Base-by-base conservation (phyloP, 495 filamentous ascomycete species). In the Penicillium samsonianum region DNA sequence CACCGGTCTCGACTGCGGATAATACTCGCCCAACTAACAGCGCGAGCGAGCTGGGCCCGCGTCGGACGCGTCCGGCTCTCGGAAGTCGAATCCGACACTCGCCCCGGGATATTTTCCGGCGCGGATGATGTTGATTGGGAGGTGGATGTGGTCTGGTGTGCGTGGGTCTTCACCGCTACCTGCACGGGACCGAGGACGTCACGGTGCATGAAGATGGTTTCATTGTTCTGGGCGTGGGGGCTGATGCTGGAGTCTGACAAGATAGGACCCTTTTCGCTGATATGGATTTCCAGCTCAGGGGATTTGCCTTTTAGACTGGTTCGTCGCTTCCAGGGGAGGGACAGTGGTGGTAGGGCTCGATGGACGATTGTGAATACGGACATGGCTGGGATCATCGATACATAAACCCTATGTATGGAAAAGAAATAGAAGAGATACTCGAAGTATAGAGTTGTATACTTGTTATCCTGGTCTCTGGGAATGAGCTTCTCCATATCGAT, bases 1-100 rank as follows among this genome's bases (percentile, higher is more conserved):
- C 74, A 77, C 22, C 70, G 70, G 40, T 57, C 64, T 41, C 53
- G 58, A 48, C 63, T 70, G 19, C 67, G 63, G 31, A 75, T 61
- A 43, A 72, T 63, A 61, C 62, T 74, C 14, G 67, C 65, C 74
- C 74, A 77, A 43, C 67, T 71, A 5, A 77, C 70, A 16, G 62
- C 57, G 30, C 70, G 71, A 31, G 37, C 37, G 6, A 63, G 42
- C 26, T 46, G 61, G 7, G 47, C 51, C 46, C 64, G 57, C 62
- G 55, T 51, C 43, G 59, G 30, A 42, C 40, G 35, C 55, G 55
- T 37, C 26, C 48, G 45, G 31, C 11, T 33, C 51, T 51, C 64
- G 53, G 58, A 33, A 28, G 3, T 25, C 12, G 51, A 50, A 8
- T 57, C 59, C 28, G 58, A 61, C 30, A 50, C 42, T 1, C 48